Evolutionary conservation across 495 filamentous ascomycete genomes (phyloP), one percentile per base, ranked within the genome.

Genomic region (Penicillium angulare): DNA sequence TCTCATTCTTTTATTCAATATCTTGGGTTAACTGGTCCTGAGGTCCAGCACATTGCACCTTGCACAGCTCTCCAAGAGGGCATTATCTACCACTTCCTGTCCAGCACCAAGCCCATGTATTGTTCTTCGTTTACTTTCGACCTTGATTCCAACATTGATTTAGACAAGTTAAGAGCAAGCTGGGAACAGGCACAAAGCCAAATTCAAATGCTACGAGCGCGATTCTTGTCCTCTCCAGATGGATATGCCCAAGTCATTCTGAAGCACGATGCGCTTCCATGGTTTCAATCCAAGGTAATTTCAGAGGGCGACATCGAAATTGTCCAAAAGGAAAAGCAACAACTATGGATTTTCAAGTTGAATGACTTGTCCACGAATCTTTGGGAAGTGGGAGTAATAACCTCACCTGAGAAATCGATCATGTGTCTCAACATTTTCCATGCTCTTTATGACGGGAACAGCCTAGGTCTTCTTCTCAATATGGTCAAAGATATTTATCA

Each of bases 391-490:
- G 56, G 70, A 7, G 46, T 83, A 12, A 47, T 79, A 12, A 48
- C 56, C 15, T 66, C 63, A 15, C 48, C 55, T 3, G 49, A 49
- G 0, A 59, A 49, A 17, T 58, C 53, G 3, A 50, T 79, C 0
- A 65, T 92, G 24, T 69, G 68, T 16, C 59, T 93, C 22, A 77
- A 84, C 34, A 82, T 93, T 0, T 92, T 93, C 66, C 92, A 97
- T 60, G 89, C 82, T 5, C 69, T 97, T 0, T 97, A 97, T 57
- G 92, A 97, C 69, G 92, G 87, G 1, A 87, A 81, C 57, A 92
- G 89, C 46, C 75, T 95, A 22, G 63, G 77, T 0, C 68, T 91
- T 21, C 62, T 96, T 0, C 67, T 96, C 13, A 67, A 76, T 5
- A 67, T 75, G 18, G 72, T 91, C 24, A 68, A 68, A 13, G 47